Conservation (phyloP, 2,329 filamentous ascomycete species). For the Ambrosiella xylebori region DNA sequence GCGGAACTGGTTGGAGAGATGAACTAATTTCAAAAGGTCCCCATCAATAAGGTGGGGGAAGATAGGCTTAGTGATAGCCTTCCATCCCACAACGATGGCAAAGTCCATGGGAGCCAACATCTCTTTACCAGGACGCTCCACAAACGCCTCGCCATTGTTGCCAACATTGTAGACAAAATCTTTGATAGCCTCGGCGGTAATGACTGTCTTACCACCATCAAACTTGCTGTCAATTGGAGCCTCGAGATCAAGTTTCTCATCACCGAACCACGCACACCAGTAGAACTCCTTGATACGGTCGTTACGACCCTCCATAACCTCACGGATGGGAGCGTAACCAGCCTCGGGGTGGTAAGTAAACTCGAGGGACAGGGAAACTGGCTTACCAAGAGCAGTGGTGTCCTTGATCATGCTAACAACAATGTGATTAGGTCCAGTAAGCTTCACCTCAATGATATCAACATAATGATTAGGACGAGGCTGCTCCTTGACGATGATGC, state of each 20-base stretch:
- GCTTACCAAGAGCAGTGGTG: constrained; percentile 65
- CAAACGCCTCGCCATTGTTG: constrained; percentile 93
- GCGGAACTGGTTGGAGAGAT: constrained; percentile 92
- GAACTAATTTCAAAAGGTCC: constrained; percentile 86
- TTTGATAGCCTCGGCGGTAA: constrained; percentile 85
- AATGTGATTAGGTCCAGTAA: constrained; percentile 62
- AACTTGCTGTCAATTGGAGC: constrained; percentile 74
- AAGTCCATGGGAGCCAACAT: constrained; percentile 98
- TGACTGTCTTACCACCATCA: constrained; percentile 70
- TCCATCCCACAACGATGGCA: constrained; percentile 95
- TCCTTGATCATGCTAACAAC: constrained; percentile 84
- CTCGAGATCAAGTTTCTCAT: constrained; percentile 69
- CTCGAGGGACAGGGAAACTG: constrained; percentile 67
- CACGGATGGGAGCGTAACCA: constrained; percentile 91
- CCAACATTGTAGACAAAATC: constrained; percentile 98
- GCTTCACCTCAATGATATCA: constrained; percentile 72
- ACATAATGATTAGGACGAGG: constrained; percentile 71
- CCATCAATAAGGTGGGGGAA: constrained; percentile 94
- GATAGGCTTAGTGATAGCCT: constrained; percentile 98
- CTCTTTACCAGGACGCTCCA: constrained; percentile 84
- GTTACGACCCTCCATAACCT: constrained; percentile 91
- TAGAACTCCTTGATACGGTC: constrained; percentile 99
- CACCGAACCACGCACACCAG: constrained; percentile 92
- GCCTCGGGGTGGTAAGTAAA: constrained; percentile 92
- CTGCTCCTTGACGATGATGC: constrained; percentile 76